Base-by-base conservation (phyloP, 768 basidiomycete species). In the Tulasnella sp. region DNA sequence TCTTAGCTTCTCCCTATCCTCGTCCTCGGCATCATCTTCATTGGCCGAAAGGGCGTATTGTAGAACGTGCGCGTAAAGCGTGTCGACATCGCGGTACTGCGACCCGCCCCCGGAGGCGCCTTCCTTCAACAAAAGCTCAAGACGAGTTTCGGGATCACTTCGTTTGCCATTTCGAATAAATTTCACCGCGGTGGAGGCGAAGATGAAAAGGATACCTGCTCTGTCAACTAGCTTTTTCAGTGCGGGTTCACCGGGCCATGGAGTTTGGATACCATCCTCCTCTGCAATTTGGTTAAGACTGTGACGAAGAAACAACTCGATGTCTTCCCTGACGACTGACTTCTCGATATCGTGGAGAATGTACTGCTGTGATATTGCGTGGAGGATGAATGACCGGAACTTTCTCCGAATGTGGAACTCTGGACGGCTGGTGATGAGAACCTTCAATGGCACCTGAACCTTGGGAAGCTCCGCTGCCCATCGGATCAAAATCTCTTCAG, bases 401-500 rank as follows among this genome's bases (percentile, higher is more conserved):
- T 3, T 39, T 11, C 16, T 7, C 20, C 29, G 44, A 26, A 85
- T 82, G 48, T 84, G 84, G 1, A 44, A 42, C 39, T 83, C 82
- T 20, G 83, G 82, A 11, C 83, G 83, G 15, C 83, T 81, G 20
- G 85, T 85, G 48, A 85, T 71, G n/a, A 85, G 70, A 75, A 86
- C 72, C 23, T 83, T 82, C 70, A 85, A 76, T 51, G 81, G 81
- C 15, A 77, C 13, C 11, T 84, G 84, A 57, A 85, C 81, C 2
- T 79, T 74, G 15, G 18, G 16, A 0, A 80, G 26, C 23, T 73
- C 73, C 4, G 61, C 26, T 5, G 79, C 77, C 20, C 85, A 80
- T 13, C 84, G 55, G 16, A n/a, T 16, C n/a, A 85, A 79, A 2
- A 84, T 70, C 5, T 70, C 32, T 23, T 78, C 70, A 26, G 72